Evolutionary conservation across 2,329 filamentous ascomycete genomes (phyloP), one percentile per base, ranked within the genome.

Genomic region (Pestalotiopsis sp.): DNA sequence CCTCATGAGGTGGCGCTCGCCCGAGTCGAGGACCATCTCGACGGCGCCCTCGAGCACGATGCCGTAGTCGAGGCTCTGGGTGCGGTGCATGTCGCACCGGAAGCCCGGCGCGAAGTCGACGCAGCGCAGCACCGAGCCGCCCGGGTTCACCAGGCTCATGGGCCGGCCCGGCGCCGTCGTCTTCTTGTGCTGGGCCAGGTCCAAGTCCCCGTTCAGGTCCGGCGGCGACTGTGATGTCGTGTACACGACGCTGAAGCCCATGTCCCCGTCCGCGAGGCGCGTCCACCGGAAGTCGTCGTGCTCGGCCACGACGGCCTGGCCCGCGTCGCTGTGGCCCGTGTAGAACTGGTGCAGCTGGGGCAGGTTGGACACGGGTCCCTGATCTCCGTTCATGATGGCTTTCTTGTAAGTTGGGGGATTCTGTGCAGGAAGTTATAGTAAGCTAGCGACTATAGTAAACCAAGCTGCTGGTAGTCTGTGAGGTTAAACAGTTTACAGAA

Each of bases 41-140:
- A 89, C 74, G 72, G 82, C 80, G 1, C 87, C 87, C 71, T 89
- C 86, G 6, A 89, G 72, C 2, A 89, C 81, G 66, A 88, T 80
- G 2, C 86, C 87, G 70, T 85, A 89, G 72, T 89, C 87, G 2
- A 89, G 76, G 52, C 81, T 85, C 71, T 85, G 81, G 0, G 86
- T 88, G 13, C 86, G 82, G 71, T 89, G 87, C 81, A 87, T 85
- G 20, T 83, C 75, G 23, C 79, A 80, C 23, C 76, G 74, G 52
- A 81, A 80, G 3, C 76, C 78, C 0, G 85, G 85, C 0, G 78
- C 78, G 71, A 87, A 85, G 73, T 87, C 85, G 25, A 86, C 84
- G 67, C 83, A 79, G 1, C 84, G 81, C 36, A 81, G 81, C 0
- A 85, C 81, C 66, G 75, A 71, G 65, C 77, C 73, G 68, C 73